Percentiles rank a stretch among this genome's conserved stretches.
Conservation (phyloP, 1,139 yeast species). For the Eremothecium cymbalariae region DNA sequence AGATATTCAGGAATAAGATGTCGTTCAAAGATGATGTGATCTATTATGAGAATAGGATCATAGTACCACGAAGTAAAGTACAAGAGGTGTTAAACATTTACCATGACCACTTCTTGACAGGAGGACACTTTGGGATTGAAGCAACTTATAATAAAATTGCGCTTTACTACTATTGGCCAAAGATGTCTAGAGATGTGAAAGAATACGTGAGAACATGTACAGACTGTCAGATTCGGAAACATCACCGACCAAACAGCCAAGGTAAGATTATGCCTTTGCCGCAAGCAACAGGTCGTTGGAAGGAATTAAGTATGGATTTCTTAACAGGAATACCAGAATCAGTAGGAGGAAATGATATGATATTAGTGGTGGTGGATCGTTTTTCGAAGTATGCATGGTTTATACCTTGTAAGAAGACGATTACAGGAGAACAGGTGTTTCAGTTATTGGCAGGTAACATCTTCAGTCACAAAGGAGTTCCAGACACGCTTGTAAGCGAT, state of each 20-base stretch:
- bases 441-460: not conserved
- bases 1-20: not conserved
- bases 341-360: conserved; percentile 8
- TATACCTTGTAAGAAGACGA: conserved; percentile 2
- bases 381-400: conserved; percentile 10
- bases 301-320: conserved; percentile 12
- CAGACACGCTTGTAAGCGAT: conserved; percentile 12
- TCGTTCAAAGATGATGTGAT: not conserved
- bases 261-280: conserved; percentile 8
- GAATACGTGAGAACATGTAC: conserved; percentile 8
- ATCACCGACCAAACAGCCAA: conserved; percentile 6
- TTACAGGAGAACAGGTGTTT: conserved; percentile 1
- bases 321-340: conserved; percentile 10
- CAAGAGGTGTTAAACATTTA: not conserved
- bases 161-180: conserved; percentile 11
- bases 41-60: conserved; percentile 2
- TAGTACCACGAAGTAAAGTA: conserved; percentile 1
- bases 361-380: conserved; percentile 14
- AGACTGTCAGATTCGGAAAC: conserved; percentile 12
- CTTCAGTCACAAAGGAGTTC: conserved; percentile 4
- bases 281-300: conserved; percentile 13
- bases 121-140: conserved; percentile 11
- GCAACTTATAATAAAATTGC: conserved; percentile 7
- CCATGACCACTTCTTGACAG: conserved; percentile 5
- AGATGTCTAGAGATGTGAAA: conserved; percentile 3